These are phyloP conservation scores for Neurospora sublineolata DNA, from an alignment of 495 filamentous ascomycete species.

Conservation along the genomic window DNA sequence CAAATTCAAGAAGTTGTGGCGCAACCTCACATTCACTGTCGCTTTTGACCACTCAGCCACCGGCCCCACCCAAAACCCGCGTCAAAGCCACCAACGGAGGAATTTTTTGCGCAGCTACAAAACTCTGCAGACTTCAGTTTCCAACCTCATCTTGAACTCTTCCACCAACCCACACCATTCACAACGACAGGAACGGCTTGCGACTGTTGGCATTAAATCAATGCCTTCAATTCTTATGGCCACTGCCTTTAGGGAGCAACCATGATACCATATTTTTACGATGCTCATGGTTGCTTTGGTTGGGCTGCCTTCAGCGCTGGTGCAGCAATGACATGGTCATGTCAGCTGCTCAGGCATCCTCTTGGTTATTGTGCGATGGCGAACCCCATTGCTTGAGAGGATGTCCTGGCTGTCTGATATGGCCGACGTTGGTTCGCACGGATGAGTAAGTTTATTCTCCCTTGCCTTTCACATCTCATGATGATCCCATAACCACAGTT, in stretches of 20 bases:
- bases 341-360: neutral
- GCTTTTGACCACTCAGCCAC: neutral
- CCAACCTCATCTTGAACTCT: neutral
- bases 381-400: neutral
- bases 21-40: neutral
- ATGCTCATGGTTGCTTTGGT: neutral
- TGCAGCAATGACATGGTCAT: neutral
- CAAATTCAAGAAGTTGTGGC: neutral
- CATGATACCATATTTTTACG: neutral
- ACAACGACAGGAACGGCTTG: neutral
- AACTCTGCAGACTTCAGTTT: neutral
- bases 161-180: neutral
- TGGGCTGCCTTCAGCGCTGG: neutral
- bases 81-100: neutral
- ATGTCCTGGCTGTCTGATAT: neutral
- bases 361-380: neutral
- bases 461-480: slow-evolving; percentile 26
- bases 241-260: neutral
- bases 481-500: slow-evolving; percentile 43
- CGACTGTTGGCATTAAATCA: neutral
- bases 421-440: neutral
- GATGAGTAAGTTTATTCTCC: slow-evolving; percentile 7
- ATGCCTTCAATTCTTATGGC: neutral
- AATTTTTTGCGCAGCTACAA: neutral
- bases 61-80: neutral